phyloP scores from a whole-genome alignment of 2,329 filamentous ascomycete genomes.

The Ceratocystis destructans region DNA sequence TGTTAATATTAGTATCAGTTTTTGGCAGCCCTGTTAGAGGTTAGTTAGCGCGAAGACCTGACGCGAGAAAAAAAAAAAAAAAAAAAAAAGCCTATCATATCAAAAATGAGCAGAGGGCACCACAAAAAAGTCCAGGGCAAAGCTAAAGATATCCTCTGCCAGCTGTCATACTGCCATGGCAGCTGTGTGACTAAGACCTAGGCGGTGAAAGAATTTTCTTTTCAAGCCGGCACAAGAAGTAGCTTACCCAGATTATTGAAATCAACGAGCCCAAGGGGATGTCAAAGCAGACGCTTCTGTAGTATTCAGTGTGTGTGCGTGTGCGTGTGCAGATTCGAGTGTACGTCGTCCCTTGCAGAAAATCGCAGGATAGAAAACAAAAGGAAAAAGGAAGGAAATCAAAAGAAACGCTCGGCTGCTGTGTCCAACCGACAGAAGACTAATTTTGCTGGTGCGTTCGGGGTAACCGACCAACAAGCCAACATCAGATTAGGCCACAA shows the following conservation, averaged over 20 bases:
- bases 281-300: too few species aligned
- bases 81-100: not conserved
- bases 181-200: too few species aligned
- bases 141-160: not conserved
- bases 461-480: not conserved
- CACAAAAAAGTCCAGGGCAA: not conserved
- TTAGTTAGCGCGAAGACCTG: not conserved
- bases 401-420: not conserved
- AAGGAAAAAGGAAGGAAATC: not conserved
- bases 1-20: too few species aligned
- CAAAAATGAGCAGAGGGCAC: not conserved
- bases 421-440: not conserved
- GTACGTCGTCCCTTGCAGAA: too few species aligned
- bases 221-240: not conserved
- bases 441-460: not conserved
- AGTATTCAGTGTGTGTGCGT: too few species aligned
- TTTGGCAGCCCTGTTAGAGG: not conserved
- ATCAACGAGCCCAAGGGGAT: too few species aligned
- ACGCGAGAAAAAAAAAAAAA: slow-evolving; percentile 4
- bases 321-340: too few species aligned
- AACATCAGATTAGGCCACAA: slow-evolving; percentile 2
- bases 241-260: not conserved
- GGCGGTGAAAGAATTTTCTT: slow-evolving; percentile 2
- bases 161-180: not conserved
- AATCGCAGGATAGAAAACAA: not conserved